phyloP scores from a whole-genome alignment of 78 protist species.

The Dictyostelium capitatum region DNA sequence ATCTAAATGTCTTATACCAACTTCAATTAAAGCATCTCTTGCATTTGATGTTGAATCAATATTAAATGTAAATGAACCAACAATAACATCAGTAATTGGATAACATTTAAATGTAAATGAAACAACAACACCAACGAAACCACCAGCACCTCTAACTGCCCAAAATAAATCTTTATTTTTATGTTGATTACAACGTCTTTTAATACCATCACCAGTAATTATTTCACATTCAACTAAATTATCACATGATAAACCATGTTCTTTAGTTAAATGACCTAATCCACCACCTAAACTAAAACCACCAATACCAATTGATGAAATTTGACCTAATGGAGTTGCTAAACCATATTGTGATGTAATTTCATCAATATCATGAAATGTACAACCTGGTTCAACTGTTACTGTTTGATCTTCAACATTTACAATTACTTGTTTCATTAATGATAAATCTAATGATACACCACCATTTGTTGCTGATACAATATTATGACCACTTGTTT shows the following conservation, averaged over 20 bases:
- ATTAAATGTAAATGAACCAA: constrained; percentile 6
- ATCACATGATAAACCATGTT: constrained; percentile 19
- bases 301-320: constrained; percentile 45
- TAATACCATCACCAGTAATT: constrained; percentile 1
- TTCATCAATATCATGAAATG: constrained; percentile 10
- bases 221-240: constrained; percentile 4
- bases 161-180: constrained; percentile 46
- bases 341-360: constrained; percentile 6
- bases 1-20: neutral
- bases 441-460: neutral
- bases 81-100: neutral
- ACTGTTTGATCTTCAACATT: neutral
- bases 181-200: neutral
- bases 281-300: constrained; percentile 63
- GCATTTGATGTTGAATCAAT: neutral
- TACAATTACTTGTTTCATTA: constrained; percentile 3
- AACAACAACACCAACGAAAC: constrained; percentile 34
- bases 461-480: neutral
- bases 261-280: constrained; percentile 34
- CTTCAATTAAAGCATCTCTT: constrained; percentile 5
- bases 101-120: constrained; percentile 5
- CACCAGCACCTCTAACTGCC: constrained; percentile 65
- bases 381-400: constrained; percentile 9
- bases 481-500: neutral
- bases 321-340: constrained; percentile 22